Evolutionary conservation across 805 yeast genomes (phyloP).

Genomic region (Wickerhamiella dianesei): DNA sequence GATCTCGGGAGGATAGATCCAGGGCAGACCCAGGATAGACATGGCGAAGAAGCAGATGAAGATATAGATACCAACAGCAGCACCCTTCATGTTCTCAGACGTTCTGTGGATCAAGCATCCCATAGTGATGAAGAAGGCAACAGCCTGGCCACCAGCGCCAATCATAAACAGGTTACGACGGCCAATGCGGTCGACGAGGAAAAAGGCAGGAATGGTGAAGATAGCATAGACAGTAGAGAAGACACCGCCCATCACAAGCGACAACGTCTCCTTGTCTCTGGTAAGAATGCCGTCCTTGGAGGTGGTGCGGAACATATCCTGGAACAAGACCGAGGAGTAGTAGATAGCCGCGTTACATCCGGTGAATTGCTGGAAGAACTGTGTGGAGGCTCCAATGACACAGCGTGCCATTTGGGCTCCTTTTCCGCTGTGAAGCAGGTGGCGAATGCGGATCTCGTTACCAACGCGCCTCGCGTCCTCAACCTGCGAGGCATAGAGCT

Average conservation of each 20-base stretch:
- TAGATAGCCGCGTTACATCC: conserved; percentile 63
- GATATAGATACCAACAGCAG: conserved; percentile 52
- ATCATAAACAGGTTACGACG: conserved; percentile 47
- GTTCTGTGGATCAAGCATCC: conserved; percentile 29
- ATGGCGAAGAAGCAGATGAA: conserved; percentile 44
- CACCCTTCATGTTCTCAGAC: conserved; percentile 32
- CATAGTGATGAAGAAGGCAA: conserved; percentile 27
- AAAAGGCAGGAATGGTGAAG: conserved; percentile 69
- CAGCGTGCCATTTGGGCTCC: conserved; percentile 30
- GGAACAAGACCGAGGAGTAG: conserved; percentile 19
- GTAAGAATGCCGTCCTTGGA: neutral
- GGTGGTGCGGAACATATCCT: conserved; percentile 11
- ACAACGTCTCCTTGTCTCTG: conserved; percentile 3
- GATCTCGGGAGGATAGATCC: conserved; percentile 55
- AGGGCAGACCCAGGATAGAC: conserved; percentile 42
- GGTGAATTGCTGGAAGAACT: conserved; percentile 56
- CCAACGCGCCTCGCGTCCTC: conserved; percentile 14
- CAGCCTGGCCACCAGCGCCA: conserved; percentile 40
- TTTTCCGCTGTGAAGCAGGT: conserved; percentile 22
- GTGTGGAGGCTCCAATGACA: conserved; percentile 45
- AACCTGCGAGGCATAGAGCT: conserved; percentile 13
- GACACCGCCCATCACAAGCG: conserved; percentile 18
- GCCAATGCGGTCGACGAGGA: conserved; percentile 59
- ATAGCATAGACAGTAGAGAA: conserved; percentile 59
- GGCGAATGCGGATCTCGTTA: conserved; percentile 1